Evolutionary conservation across 345 rosid species (phyloP), one percentile per base, ranked within the genome.

Genomic region (Raphanus sativus): DNA sequence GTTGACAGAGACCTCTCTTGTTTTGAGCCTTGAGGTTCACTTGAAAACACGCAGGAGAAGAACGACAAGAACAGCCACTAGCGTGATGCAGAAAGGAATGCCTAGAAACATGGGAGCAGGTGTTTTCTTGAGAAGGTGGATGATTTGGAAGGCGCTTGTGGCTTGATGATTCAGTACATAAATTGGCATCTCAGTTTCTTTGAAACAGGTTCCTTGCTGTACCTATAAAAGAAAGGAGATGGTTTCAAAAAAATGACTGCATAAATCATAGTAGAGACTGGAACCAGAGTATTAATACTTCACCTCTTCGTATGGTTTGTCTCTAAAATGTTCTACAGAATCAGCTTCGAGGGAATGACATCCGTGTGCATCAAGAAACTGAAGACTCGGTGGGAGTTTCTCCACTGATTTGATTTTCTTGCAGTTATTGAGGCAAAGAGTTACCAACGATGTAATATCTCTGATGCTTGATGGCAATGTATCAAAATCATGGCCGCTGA

Each of bases 401-500:
- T 45, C 52, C 52, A 45, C 52, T 45, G 52, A 45, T 45, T 5
- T 45, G 52, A 45, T 15, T 0, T 45, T 45, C 15, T 45, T 45
- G 52, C 52, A 45, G 52, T 45, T 45, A 45, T 45, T 45, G 15
- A 70, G 74, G 33, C 52, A 32, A 48, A 70, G 52, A 21, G 63
- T 55, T 70, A 17, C 59, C 52, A 70, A 34, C 30, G 2, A 1
- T 1, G 21, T 2, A 0, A 55, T 33, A 0, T 25, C 59, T 5
- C 15, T 36, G 60, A 75, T 40, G 60, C 58, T 67, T 66, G 42
- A 3, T 15, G 78, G 72, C 32, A 66, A 3, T 16, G 59, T 40
- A 29, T 56, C 30, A 54, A 75, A 75, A 6, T 65, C 72, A 75
- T 75, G 72, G 25, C 56, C 12, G 55, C 32, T 75, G 32, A 75